phyloP scores from a whole-genome alignment of 2,329 filamentous ascomycete species.

The Cytospora schulzeri region DNA sequence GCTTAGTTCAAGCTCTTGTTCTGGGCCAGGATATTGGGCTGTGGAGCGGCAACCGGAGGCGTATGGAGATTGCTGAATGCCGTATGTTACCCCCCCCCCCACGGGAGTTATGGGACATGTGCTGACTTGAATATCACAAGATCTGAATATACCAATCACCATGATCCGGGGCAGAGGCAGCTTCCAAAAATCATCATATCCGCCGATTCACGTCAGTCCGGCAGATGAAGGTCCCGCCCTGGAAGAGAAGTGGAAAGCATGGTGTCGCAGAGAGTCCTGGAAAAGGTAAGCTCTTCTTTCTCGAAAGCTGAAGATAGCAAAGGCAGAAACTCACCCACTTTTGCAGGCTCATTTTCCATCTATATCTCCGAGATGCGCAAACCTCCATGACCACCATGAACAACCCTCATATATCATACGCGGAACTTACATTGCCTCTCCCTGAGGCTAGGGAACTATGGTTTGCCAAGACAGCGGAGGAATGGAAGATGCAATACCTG shows the following conservation, averaged over 20 bases:
- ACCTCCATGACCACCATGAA: slow-evolving; percentile 68
- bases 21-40: slow-evolving; percentile 53
- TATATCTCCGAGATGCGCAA: slow-evolving; percentile 67
- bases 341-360: slow-evolving; percentile 61
- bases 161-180: slow-evolving; percentile 60
- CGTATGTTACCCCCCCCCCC: slow-evolving; percentile 39
- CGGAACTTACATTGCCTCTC: slow-evolving; percentile 67
- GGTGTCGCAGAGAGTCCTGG: slow-evolving; percentile 67
- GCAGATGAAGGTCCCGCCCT: slow-evolving; percentile 59
- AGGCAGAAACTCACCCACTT: slow-evolving; percentile 1
- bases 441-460: slow-evolving; percentile 65
- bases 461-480: slow-evolving; percentile 62
- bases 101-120: neutral
- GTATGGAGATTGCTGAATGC: slow-evolving; percentile 59
- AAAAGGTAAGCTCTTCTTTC: slow-evolving; percentile 52
- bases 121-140: slow-evolving; percentile 13
- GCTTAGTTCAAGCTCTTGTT: slow-evolving; percentile 52
- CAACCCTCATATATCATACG: slow-evolving; percentile 67
- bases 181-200: slow-evolving; percentile 59
- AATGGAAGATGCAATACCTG: slow-evolving; percentile 67
- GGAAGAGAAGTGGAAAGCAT: slow-evolving; percentile 66
- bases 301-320: too few relatives aligned
- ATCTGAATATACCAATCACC: slow-evolving; percentile 34
- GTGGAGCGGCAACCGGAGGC: slow-evolving; percentile 57
- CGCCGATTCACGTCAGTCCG: slow-evolving; percentile 50